Evolutionary conservation across 2,329 filamentous ascomycete species (phyloP).

Genomic region (Pseudogymnoascus destructans): DNA sequence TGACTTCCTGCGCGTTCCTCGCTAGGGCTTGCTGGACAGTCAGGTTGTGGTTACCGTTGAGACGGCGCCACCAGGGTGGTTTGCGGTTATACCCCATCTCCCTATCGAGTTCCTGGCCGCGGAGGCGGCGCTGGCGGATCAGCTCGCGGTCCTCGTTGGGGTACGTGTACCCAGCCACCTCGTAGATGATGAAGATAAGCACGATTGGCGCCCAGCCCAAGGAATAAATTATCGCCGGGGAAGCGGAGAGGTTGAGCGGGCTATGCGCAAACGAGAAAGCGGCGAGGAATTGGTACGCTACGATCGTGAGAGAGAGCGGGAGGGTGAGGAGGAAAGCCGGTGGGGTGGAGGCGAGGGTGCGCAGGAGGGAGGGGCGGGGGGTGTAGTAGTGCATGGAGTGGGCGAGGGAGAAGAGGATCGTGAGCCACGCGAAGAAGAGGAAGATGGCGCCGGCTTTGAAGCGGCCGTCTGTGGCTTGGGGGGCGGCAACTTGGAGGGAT

Average conservation of each 20-base stretch:
- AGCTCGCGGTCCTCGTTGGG: slow-evolving; percentile 59
- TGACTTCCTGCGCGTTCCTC: slow-evolving; percentile 27
- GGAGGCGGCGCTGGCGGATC: slow-evolving; percentile 46
- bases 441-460: slow-evolving; percentile 57
- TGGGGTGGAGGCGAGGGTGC: slow-evolving; percentile 40
- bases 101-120: slow-evolving; percentile 41
- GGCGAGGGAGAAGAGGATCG: slow-evolving; percentile 48
- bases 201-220: slow-evolving; percentile 49
- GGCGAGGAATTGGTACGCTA: slow-evolving; percentile 46
- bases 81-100: slow-evolving; percentile 48
- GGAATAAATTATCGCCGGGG: slow-evolving; percentile 43
- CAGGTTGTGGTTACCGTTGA: slow-evolving; percentile 18
- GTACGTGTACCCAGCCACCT: slow-evolving; percentile 43
- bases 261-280: slow-evolving; percentile 47
- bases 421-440: slow-evolving; percentile 46
- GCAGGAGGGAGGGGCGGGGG: slow-evolving; percentile 39
- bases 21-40: slow-evolving; percentile 24
- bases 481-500: slow-evolving; percentile 38
- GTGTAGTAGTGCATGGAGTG: slow-evolving; percentile 61
- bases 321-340: slow-evolving; percentile 45
- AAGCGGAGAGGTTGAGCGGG: slow-evolving; percentile 40
- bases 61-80: slow-evolving; percentile 53
- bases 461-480: slow-evolving; percentile 49
- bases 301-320: slow-evolving; percentile 37
- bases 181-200: slow-evolving; percentile 42